Conservation (phyloP, 176 grass and related monocot genomes). For the Triticum monococcum region DNA sequence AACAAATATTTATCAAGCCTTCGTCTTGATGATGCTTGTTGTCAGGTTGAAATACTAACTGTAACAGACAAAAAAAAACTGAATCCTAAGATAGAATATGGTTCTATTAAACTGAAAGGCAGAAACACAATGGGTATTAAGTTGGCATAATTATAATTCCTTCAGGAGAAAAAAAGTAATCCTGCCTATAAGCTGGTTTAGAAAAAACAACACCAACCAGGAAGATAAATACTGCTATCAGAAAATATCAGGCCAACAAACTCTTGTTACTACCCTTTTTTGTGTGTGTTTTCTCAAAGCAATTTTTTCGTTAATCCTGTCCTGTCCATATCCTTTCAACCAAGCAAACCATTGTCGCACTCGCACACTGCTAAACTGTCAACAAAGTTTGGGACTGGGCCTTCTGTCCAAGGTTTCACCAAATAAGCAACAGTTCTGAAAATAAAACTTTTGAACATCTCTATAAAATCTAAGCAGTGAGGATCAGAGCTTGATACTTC, state of each 20-base stretch:
- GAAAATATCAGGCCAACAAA: not conserved
- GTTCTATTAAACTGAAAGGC: not conserved
- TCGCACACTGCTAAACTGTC: not conserved
- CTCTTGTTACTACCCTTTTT: not conserved
- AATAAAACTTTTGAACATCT: not conserved
- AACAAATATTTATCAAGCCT: not conserved
- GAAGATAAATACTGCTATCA: not conserved
- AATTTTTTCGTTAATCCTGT: not conserved
- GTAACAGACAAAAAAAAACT: not conserved
- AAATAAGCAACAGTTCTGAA: not conserved
- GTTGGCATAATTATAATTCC: not conserved
- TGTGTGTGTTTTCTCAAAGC: not conserved
- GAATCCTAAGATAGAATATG: not conserved
- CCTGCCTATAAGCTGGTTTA: not conserved
- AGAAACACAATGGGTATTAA: not conserved
- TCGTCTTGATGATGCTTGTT: conserved; percentile 1
- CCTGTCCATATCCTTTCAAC: not conserved
- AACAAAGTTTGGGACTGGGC: not conserved
- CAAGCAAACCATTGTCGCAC: not conserved
- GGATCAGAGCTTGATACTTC: not conserved
- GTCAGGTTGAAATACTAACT: not conserved
- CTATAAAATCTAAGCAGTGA: not conserved
- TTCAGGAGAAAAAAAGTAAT: not conserved
- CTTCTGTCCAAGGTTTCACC: not conserved
- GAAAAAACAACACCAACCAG: not conserved